Percentiles rank a stretch among this genome's conserved stretches.
phyloP scores from a whole-genome alignment of 2,329 filamentous ascomycete species.

The Sporothrix brunneoviolacea region DNA sequence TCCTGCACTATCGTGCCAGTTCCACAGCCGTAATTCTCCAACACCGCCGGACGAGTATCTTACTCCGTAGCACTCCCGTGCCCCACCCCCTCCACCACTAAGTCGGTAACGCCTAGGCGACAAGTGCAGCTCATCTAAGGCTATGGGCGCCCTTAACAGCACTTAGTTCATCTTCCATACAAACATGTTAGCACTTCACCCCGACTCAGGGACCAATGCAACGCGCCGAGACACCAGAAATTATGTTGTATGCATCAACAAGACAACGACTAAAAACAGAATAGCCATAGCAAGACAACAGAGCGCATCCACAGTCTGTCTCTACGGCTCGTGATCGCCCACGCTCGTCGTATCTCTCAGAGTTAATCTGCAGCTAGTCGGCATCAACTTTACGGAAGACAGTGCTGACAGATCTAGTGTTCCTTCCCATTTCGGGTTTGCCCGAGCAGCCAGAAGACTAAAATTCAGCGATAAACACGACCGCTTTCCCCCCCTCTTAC shows the following conservation, averaged over 20 bases:
- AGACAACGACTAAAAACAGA: not conserved
- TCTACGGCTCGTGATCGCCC: not conserved
- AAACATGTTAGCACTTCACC: not conserved
- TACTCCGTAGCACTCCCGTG: too few species aligned
- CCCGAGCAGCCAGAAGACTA: constrained; percentile 2
- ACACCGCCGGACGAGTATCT: too few species aligned
- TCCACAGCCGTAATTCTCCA: too few species aligned
- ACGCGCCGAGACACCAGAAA: constrained; percentile 11
- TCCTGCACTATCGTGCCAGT: too few species aligned
- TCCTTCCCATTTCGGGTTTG: constrained; percentile 2
- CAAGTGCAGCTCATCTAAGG: not conserved
- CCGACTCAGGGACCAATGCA: constrained; percentile 9
- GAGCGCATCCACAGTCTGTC: not conserved
- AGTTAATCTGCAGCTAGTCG: too few species aligned
- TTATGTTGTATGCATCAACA: not conserved
- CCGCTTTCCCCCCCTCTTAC: not conserved
- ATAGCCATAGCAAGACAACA: not conserved
- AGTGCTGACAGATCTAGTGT: not conserved
- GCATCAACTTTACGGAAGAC: too few species aligned
- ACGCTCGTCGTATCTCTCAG: too few species aligned
- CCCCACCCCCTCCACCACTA: not conserved
- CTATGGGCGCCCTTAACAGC: not conserved
- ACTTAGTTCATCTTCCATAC: not conserved
- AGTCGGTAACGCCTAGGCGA: constrained; percentile 7
- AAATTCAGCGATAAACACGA: not conserved